A percentile compares a stretch with the other conserved stretches of the same genome.
Evolutionary conservation across 2,329 filamentous ascomycete genomes (phyloP).

Genomic region (Apiospora marii): DNA sequence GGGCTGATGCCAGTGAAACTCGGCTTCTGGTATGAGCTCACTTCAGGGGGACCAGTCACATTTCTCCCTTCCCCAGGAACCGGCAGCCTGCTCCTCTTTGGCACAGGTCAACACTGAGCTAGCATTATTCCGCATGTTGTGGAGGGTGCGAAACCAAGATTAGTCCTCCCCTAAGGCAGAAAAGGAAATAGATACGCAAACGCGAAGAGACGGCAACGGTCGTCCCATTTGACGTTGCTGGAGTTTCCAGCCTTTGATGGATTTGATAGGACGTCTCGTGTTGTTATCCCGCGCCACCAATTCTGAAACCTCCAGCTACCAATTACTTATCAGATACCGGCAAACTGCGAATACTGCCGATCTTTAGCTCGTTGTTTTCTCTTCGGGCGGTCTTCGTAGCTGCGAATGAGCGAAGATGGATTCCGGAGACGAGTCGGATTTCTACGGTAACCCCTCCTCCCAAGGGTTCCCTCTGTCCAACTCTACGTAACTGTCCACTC

Average conservation of each 20-base stretch:
- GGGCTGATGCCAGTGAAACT: background rate
- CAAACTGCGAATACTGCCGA: background rate
- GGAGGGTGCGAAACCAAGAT: background rate
- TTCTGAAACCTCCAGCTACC: background rate
- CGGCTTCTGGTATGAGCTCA: slow-evolving; percentile 14
- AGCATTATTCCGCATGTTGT: background rate
- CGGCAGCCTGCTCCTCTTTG: slow-evolving; percentile 5
- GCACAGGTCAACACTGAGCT: background rate
- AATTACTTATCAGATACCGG: too few species aligned
- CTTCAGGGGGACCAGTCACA: background rate
- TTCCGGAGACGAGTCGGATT: slow-evolving; percentile 60
- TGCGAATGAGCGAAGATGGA: slow-evolving; percentile 44
- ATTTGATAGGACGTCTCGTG: background rate
- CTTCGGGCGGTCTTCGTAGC: background rate
- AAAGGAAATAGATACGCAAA: background rate
- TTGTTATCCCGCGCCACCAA: background rate
- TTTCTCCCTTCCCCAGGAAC: slow-evolving; percentile 1
- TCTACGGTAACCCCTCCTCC: slow-evolving; percentile 56
- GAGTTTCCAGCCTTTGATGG: background rate
- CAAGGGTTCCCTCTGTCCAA: background rate
- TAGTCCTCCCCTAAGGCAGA: background rate
- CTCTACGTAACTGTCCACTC: background rate
- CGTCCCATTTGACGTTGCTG: background rate
- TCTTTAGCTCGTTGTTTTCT: background rate
- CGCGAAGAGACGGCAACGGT: background rate